These are phyloP conservation scores for Epichloe elymi DNA, from an alignment of 2,329 filamentous ascomycete species.

Conservation along the genomic window DNA sequence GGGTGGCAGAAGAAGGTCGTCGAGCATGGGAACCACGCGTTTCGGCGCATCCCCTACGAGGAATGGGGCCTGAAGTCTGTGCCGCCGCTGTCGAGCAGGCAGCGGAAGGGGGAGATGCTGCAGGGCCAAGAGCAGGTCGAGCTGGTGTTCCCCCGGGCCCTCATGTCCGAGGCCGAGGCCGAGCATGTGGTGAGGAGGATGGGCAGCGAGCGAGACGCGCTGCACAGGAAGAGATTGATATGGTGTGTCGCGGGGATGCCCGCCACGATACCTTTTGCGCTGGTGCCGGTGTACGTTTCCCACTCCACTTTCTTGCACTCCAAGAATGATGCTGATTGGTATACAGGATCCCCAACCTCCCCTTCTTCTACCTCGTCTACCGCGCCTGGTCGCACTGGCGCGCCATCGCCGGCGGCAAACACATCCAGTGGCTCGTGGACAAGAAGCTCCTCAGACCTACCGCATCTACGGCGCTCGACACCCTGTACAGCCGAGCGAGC, in stretches of 20 bases:
- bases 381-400: slow-evolving; percentile 86
- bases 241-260: slow-evolving; percentile 78
- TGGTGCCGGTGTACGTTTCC: slow-evolving; percentile 69
- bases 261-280: slow-evolving; percentile 62
- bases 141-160: slow-evolving; percentile 64
- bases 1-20: slow-evolving; percentile 87
- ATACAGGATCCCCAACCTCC: slow-evolving; percentile 72
- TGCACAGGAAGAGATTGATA: slow-evolving; percentile 65
- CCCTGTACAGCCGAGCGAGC: slow-evolving; percentile 49
- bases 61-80: slow-evolving; percentile 98
- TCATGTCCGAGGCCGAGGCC: slow-evolving; percentile 53
- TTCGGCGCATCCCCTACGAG: slow-evolving; percentile 83
- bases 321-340: neutral
- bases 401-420: slow-evolving; percentile 71
- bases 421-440: slow-evolving; percentile 68
- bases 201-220: slow-evolving; percentile 64
- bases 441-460: slow-evolving; percentile 55
- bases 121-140: slow-evolving; percentile 52
- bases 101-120: slow-evolving; percentile 49
- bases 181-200: slow-evolving; percentile 52
- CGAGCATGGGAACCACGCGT: slow-evolving; percentile 69
- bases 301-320: neutral
- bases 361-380: slow-evolving; percentile 92
- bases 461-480: slow-evolving; percentile 58
- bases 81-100: slow-evolving; percentile 60